phyloP scores from a whole-genome alignment of 495 filamentous ascomycete genomes.

The Articulospora tetracladia region DNA sequence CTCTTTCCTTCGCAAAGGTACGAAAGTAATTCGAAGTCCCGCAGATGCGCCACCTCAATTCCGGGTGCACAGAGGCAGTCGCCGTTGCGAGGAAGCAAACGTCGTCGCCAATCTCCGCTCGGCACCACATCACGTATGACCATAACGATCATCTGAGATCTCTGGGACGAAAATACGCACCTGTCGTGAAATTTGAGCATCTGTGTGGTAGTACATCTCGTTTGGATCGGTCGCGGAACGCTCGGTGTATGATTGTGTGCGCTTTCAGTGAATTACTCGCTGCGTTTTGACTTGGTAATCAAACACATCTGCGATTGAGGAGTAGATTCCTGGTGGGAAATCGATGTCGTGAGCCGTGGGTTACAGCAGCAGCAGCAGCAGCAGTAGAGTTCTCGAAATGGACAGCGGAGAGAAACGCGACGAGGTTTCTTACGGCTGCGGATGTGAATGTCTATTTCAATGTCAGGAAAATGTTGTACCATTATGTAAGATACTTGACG shows the following conservation, averaged over 20 bases:
- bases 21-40: neutral
- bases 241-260: neutral
- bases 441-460: neutral
- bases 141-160: neutral
- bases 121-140: neutral
- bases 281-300: neutral
- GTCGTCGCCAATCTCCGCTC: neutral
- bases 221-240: neutral
- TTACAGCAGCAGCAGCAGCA: too few relatives aligned
- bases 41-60: neutral
- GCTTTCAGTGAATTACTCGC: neutral
- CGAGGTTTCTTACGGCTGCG: neutral
- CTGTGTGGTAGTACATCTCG: neutral
- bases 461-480: neutral
- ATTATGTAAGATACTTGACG: slow-evolving; percentile 11
- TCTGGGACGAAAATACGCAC: neutral
- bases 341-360: neutral
- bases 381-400: neutral
- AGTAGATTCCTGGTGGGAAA: neutral
- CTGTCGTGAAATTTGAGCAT: neutral
- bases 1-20: neutral
- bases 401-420: neutral
- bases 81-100: slow-evolving; percentile 3
- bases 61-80: neutral
- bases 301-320: neutral